These are phyloP conservation scores for Clavispora asparagi DNA, from an alignment of 805 yeast genomes.

Conservation along the genomic window DNA sequence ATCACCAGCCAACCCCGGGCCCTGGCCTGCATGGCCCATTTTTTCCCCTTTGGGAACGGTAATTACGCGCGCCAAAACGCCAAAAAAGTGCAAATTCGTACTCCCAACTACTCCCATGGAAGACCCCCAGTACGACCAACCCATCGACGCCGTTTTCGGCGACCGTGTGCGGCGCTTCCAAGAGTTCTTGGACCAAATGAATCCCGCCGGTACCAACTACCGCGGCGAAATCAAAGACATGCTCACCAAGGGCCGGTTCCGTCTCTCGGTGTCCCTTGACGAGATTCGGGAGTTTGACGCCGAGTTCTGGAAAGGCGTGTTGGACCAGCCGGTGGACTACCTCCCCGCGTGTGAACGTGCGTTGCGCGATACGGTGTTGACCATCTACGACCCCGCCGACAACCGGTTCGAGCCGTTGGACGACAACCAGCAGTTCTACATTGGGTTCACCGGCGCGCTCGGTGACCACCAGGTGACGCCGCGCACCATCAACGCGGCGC, in stretches of 20 bases:
- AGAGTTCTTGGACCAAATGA: conserved; percentile 66
- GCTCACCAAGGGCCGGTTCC: conserved; percentile 59
- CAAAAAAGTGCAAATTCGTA: too few species aligned
- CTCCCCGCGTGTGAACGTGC: conserved; percentile 90
- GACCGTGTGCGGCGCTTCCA: conserved; percentile 87
- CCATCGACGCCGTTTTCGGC: conserved; percentile 50
- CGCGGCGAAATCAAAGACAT: conserved; percentile 66
- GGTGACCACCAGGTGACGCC: conserved; percentile 87
- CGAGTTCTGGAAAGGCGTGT: conserved; percentile 69
- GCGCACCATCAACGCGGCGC: conserved; percentile 72
- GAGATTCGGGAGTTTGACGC: conserved; percentile 82
- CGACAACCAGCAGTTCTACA: conserved; percentile 59
- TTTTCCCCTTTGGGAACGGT: conserved; percentile 9
- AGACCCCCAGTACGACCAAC: conserved; percentile 24
- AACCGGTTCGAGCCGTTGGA: conserved; percentile 48
- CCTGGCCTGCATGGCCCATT: not conserved
- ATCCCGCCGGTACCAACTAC: conserved; percentile 54
- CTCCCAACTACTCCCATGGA: conserved; percentile 14
- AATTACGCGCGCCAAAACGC: conserved; percentile 14
- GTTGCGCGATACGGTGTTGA: conserved; percentile 68
- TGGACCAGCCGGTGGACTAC: conserved; percentile 74
- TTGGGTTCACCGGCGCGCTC: conserved; percentile 86
- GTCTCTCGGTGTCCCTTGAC: conserved; percentile 76
- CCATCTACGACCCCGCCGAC: conserved; percentile 61
- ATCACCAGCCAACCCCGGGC: too few species aligned